Evolutionary conservation across 108 stramenopile species (phyloP).

Genomic region (Ochromonas danica): DNA sequence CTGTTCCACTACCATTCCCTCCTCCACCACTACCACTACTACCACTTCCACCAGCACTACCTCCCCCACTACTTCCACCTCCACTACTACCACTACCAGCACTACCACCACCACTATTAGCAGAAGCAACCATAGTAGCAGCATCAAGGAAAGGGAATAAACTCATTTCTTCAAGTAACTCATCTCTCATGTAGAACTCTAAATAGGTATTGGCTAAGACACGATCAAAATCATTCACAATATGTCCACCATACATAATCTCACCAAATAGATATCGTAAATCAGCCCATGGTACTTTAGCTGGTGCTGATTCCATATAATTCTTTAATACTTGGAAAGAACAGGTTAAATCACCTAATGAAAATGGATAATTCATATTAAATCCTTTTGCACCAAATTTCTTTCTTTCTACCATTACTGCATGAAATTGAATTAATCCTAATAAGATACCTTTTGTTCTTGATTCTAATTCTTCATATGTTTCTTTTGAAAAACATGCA

Average conservation of each 20-base stretch:
- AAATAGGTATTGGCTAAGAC: conserved; percentile 30
- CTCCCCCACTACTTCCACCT: too few species aligned
- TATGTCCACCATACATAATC: conserved; percentile 37
- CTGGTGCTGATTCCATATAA: conserved; percentile 34
- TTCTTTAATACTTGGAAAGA: conserved; percentile 11
- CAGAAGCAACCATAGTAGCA: too few species aligned
- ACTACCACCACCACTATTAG: too few species aligned
- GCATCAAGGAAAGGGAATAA: conserved; percentile 7
- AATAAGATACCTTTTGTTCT: conserved; percentile 28
- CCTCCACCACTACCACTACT: neutral
- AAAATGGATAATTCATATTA: conserved; percentile 36
- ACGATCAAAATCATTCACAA: conserved; percentile 38
- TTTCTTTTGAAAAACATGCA: conserved; percentile 28
- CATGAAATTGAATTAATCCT: conserved; percentile 32
- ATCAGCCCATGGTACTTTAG: conserved; percentile 34
- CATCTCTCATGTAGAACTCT: conserved; percentile 33
- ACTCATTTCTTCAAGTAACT: conserved; percentile 18
- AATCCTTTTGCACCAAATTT: conserved; percentile 34
- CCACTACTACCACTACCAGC: too few species aligned
- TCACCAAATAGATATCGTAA: conserved; percentile 34
- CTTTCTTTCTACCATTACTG: conserved; percentile 34
- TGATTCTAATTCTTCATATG: conserved; percentile 32
- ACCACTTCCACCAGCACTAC: neutral
- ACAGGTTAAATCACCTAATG: conserved; percentile 24
- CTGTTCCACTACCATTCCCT: neutral